These are phyloP conservation scores for Bimuria novae-zelandiae DNA, from an alignment of 2,329 filamentous ascomycete genomes.

Conservation along the genomic window DNA sequence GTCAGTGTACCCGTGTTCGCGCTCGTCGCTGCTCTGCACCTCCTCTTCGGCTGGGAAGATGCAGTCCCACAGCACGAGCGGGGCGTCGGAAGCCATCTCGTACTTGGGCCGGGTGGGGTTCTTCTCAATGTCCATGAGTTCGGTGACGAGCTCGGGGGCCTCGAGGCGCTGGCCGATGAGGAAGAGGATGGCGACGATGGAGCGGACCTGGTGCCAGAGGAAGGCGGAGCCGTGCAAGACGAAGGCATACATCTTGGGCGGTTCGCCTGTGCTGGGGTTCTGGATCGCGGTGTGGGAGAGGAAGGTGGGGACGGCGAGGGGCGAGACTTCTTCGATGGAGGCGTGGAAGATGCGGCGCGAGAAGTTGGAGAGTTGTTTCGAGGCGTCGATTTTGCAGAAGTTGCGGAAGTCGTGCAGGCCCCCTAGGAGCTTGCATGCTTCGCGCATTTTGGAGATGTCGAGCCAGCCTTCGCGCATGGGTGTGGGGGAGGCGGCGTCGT, in stretches of 20 bases:
- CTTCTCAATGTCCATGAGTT: slow-evolving; percentile 72
- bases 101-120: slow-evolving; percentile 82
- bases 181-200: slow-evolving; percentile 93
- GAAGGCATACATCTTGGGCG: slow-evolving; percentile 79
- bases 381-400: slow-evolving; percentile 90
- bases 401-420: slow-evolving; percentile 95
- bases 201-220: slow-evolving; percentile 96
- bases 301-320: slow-evolving; percentile 33
- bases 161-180: slow-evolving; percentile 89
- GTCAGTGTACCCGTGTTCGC: slow-evolving; percentile 57
- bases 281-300: slow-evolving; percentile 34
- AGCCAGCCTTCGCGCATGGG: slow-evolving; percentile 67
- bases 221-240: slow-evolving; percentile 89
- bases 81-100: slow-evolving; percentile 86
- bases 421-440: slow-evolving; percentile 77
- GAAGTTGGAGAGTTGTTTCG: slow-evolving; percentile 88
- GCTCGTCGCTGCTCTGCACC: slow-evolving; percentile 42
- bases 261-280: slow-evolving; percentile 11
- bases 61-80: slow-evolving; percentile 95
- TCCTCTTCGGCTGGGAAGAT: slow-evolving; percentile 68
- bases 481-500: slow-evolving; percentile 14
- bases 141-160: slow-evolving; percentile 69
- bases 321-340: slow-evolving; percentile 64
- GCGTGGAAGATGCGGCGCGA: slow-evolving; percentile 77
- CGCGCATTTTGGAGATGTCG: slow-evolving; percentile 83